Evolutionary conservation across 306 rosid species (phyloP), one percentile per base, ranked within the genome.

Genomic region (Abrus pulchellus): DNA sequence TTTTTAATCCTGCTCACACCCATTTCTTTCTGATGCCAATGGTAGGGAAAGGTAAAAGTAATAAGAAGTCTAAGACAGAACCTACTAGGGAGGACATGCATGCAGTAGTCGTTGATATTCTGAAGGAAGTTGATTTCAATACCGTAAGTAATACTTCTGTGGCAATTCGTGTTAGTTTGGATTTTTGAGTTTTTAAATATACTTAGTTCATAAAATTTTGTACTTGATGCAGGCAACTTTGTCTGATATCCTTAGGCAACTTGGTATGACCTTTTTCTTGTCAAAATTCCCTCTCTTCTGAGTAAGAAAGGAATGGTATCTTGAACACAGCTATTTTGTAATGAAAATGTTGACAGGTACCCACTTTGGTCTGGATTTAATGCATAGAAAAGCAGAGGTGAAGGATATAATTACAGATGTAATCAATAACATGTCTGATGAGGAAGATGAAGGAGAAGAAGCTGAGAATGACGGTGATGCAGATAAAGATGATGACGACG

Each of bases 381-480:
- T 96, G 99, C 98, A 96, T 84, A 90, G 98, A 89, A 96, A 96
- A 83, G 88, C 93, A 1, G 97, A 96, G 90, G 98, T 96, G 82
- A 96, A 96, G 87, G 94, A 89, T 59, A 90, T 96, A 78, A 96
- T 96, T 65, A 96, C 99, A n/a, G 98, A 96, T 9, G 97, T 96
- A 74, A 96, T 96, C 77, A 93, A 90, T 78, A 93, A 85, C 88
- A 96, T 96, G 97, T 87, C 94, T 67, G 99, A 96, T 54, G 99
- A 92, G 74, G 99, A 95, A 88, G 97, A 85, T 59, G 93, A 86
- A 29, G 92, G 84, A 11, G 94, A 90, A 78, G 98, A 91, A 52
- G 94, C 78, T 1, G 94, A 89, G 60, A 86, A 86, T 41, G 86
- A 82, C 36, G 92, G 53, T 4, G 93, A 82, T 53, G 91, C 77